phyloP scores from a whole-genome alignment of 768 basidiomycete species.

The Psilocybe cubensis region DNA sequence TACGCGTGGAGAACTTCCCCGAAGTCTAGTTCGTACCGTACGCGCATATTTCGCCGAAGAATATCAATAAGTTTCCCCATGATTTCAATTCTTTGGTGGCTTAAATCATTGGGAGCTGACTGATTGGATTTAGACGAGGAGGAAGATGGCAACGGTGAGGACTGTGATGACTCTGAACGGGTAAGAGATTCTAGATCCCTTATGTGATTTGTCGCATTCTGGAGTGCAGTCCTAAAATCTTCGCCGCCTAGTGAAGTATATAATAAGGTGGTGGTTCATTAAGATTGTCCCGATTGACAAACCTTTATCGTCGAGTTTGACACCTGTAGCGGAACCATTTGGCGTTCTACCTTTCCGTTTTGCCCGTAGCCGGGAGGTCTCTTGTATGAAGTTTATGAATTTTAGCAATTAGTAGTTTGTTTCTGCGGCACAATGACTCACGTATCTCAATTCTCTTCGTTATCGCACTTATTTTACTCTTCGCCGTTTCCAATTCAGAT shows the following conservation, averaged over 20 bases:
- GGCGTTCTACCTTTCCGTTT: slow-evolving; percentile 19
- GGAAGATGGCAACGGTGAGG: slow-evolving; percentile 39
- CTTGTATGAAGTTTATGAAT: slow-evolving; percentile 21
- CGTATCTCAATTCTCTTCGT: slow-evolving; percentile 59
- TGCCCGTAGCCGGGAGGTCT: slow-evolving; percentile 28
- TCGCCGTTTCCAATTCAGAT: slow-evolving; percentile 77
- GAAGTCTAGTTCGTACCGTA: slow-evolving; percentile 76
- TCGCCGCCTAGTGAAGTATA: slow-evolving; percentile 41
- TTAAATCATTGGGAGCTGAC: slow-evolving; percentile 44
- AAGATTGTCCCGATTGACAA: slow-evolving; percentile 2
- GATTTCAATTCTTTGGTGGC: slow-evolving; percentile 59
- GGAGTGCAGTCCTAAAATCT: slow-evolving; percentile 74
- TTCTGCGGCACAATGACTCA: too few relatives aligned
- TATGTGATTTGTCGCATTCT: slow-evolving; percentile 63
- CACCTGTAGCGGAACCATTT: slow-evolving; percentile 17
- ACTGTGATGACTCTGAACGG: slow-evolving; percentile 34
- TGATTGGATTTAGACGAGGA: slow-evolving; percentile 32
- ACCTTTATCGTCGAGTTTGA: slow-evolving; percentile 45
- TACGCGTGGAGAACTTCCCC: slow-evolving; percentile 77
- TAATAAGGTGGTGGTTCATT: neutral
- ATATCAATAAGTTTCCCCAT: slow-evolving; percentile 69
- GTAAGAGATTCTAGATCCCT: slow-evolving; percentile 55
- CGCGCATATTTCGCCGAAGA: slow-evolving; percentile 70
- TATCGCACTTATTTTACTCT: slow-evolving; percentile 71
- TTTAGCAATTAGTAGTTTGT: neutral